These are phyloP conservation scores for Lolium multiflorum DNA, from an alignment of 176 grass and related monocot genomes.

Conservation along the genomic window DNA sequence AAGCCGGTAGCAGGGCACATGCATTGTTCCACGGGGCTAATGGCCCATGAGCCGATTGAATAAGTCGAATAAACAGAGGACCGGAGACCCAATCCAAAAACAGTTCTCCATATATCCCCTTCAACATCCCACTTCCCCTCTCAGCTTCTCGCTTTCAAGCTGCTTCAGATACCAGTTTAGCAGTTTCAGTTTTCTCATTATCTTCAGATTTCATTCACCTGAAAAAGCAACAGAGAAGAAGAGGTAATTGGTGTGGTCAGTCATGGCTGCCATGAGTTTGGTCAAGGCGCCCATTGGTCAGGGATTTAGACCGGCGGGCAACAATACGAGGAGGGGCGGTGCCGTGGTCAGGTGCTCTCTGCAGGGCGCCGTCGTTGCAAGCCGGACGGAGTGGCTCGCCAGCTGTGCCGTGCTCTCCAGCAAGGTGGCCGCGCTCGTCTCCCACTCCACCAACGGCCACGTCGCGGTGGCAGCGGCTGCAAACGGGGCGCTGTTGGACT, in stretches of 20 bases:
- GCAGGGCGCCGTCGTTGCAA: conserved; percentile 55
- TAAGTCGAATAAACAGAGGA: background rate
- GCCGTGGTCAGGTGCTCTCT: conserved; percentile 57
- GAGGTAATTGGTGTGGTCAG: conserved; percentile 34
- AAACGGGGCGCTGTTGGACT: conserved; percentile 38
- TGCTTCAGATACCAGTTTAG: conserved; percentile 16
- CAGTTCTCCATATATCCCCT: conserved; percentile 14
- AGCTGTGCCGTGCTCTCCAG: conserved; percentile 85
- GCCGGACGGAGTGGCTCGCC: conserved; percentile 77
- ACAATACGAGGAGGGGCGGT: background rate
- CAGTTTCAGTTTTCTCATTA: background rate
- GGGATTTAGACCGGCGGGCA: conserved; percentile 28
- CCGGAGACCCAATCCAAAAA: background rate
- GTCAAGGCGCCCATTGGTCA: conserved; percentile 31
- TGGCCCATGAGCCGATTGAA: background rate
- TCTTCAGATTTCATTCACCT: background rate
- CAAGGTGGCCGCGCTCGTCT: conserved; percentile 61
- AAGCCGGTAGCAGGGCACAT: background rate
- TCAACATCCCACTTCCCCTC: background rate
- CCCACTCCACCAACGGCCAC: conserved; percentile 27
- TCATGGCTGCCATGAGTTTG: conserved; percentile 42
- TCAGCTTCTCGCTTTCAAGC: conserved; percentile 62
- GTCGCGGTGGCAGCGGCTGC: background rate
- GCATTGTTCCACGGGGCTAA: background rate
- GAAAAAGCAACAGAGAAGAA: conserved; percentile 5